These are phyloP conservation scores for Cercospora brassicicola DNA, from an alignment of 2,329 filamentous ascomycete species.

Conservation along the genomic window DNA sequence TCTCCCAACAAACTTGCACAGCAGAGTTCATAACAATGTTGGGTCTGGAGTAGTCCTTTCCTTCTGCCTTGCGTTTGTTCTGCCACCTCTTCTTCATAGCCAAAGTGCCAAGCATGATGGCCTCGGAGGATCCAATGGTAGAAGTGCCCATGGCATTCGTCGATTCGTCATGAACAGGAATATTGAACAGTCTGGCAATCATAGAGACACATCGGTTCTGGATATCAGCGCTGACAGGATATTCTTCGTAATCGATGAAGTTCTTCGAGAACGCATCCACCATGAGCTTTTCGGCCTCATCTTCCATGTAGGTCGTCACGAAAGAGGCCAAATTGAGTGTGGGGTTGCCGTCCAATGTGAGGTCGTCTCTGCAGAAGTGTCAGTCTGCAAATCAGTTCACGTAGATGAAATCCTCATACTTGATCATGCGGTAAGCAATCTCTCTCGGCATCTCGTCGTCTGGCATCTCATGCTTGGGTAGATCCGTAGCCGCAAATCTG, in stretches of 20 bases:
- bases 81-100: slow-evolving; percentile 97
- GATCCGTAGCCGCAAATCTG: slow-evolving; percentile 74
- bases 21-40: slow-evolving; percentile 96
- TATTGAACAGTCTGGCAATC: slow-evolving; percentile 86
- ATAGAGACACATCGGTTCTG: slow-evolving; percentile 78
- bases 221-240: slow-evolving; percentile 53
- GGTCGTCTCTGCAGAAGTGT: slow-evolving; percentile 1
- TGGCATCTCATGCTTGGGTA: slow-evolving; percentile 83
- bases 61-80: slow-evolving; percentile 77
- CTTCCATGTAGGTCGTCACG: slow-evolving; percentile 97
- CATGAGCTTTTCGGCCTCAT: slow-evolving; percentile 96
- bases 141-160: slow-evolving; percentile 78
- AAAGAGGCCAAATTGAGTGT: slow-evolving; percentile 76
- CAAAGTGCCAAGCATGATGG: slow-evolving; percentile 77
- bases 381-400: not conserved
- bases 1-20: slow-evolving; percentile 97
- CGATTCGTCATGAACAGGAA: slow-evolving; percentile 58
- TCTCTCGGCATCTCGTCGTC: slow-evolving; percentile 87
- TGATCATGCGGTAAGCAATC: slow-evolving; percentile 95
- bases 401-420: slow-evolving; percentile 66
- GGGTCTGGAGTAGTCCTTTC: slow-evolving; percentile 75
- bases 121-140: slow-evolving; percentile 85
- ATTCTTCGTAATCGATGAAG: slow-evolving; percentile 63
- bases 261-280: slow-evolving; percentile 87
- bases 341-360: slow-evolving; percentile 1